These are phyloP conservation scores for Penicillium canariense DNA, from an alignment of 495 filamentous ascomycete species.

Conservation along the genomic window DNA sequence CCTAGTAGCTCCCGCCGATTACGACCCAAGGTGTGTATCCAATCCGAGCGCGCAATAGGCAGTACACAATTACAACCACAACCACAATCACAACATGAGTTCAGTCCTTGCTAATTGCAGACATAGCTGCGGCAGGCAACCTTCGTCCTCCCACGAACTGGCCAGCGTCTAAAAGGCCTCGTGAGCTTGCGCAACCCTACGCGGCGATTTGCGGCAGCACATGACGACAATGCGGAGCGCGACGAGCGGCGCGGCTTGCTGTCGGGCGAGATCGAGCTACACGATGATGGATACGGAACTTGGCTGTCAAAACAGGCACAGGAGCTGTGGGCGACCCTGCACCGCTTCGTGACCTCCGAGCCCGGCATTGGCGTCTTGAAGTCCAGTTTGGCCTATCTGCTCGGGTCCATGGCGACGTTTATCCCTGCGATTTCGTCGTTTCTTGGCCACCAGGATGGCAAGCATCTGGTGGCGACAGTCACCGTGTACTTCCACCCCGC, in stretches of 20 bases:
- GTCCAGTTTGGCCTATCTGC: conserved; percentile 86
- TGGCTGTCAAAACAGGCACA: conserved; percentile 10
- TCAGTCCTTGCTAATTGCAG: conserved; percentile 4
- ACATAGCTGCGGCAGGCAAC: conserved; percentile 52
- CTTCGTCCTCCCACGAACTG: conserved; percentile 51
- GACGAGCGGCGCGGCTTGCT: conserved; percentile 44
- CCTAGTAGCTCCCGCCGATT: conserved; percentile 40
- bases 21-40: conserved; percentile 38
- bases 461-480: conserved; percentile 91
- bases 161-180: conserved; percentile 51
- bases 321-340: conserved; percentile 19
- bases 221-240: conserved; percentile 13
- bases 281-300: conserved; percentile 15
- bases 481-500: conserved; percentile 98
- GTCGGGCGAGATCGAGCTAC: conserved; percentile 25
- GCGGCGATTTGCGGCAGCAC: conserved; percentile 7
- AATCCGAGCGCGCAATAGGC: background rate
- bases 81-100: background rate
- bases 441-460: conserved; percentile 86
- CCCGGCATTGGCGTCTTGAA: conserved; percentile 79
- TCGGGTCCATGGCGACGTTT: conserved; percentile 87
- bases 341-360: conserved; percentile 49
- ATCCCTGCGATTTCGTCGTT: conserved; percentile 66
- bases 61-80: background rate
- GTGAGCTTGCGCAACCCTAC: conserved; percentile 43